A percentile compares a stretch with the other conserved stretches of the same genome.
Evolutionary conservation across 345 rosid genomes (phyloP).

Genomic region (Gynandropsis gynandra): DNA sequence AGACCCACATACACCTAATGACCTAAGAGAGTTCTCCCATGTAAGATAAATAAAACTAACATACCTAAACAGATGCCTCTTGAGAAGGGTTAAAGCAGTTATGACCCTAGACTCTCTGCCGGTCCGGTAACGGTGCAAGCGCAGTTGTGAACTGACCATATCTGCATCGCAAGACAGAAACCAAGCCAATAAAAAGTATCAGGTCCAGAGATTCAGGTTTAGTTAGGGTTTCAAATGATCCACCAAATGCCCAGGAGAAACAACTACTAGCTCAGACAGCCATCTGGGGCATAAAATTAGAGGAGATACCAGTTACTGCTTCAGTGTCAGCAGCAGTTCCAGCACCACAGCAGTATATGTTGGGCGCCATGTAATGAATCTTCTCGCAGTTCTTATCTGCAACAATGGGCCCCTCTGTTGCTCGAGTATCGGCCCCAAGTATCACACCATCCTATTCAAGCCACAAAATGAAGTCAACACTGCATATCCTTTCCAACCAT

Average conservation of each 20-base stretch:
- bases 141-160: conserved; percentile 83
- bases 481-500: not conserved
- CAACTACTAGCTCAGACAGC: not conserved
- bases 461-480: not conserved
- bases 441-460: conserved; percentile 63
- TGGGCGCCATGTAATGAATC: conserved; percentile 98
- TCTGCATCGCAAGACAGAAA: conserved; percentile 31
- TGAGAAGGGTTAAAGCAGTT: conserved; percentile 76
- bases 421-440: conserved; percentile 90
- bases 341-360: conserved; percentile 94
- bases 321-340: conserved; percentile 99
- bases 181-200: not conserved
- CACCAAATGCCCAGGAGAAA: not conserved
- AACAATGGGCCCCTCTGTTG: conserved; percentile 95
- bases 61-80: conserved; percentile 69
- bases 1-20: conserved; percentile 2
- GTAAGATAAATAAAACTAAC: not conserved
- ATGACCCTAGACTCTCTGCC: conserved; percentile 77
- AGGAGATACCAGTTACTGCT: conserved; percentile 77
- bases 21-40: conserved; percentile 4
- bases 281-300: not conserved
- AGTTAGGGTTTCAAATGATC: not conserved
- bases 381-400: conserved; percentile 98
- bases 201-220: not conserved
- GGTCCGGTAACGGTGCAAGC: conserved; percentile 69